Conservation (phyloP, 83 land plant species). For the Larix sibirica region DNA sequence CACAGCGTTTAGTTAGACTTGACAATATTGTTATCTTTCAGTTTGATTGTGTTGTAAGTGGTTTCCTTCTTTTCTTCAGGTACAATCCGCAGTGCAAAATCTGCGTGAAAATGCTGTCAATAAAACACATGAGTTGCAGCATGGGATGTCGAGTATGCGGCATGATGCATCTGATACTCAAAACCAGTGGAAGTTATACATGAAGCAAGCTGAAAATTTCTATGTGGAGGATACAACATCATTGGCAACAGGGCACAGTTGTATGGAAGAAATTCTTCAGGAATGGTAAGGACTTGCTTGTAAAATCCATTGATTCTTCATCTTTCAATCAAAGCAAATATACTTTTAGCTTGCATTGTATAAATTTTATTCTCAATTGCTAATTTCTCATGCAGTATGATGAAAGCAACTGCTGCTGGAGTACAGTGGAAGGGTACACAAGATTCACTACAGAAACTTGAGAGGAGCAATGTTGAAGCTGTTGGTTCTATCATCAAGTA, state of each 20-base stretch:
- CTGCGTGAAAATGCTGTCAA: constrained; percentile 52
- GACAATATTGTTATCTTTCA: too few relatives aligned
- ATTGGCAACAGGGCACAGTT: constrained; percentile 18
- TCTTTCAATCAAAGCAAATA: not conserved
- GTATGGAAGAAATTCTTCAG: constrained; percentile 34
- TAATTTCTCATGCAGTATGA: constrained; percentile 21
- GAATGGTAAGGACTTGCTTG: constrained; percentile 35
- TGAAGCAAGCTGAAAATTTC: constrained; percentile 39
- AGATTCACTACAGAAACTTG: constrained; percentile 24
- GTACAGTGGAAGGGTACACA: constrained; percentile 61
- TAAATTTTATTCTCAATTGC: not conserved
- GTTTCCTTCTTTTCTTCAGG: constrained; percentile 30
- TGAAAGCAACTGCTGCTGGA: constrained; percentile 31
- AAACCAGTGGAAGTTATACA: constrained; percentile 29
- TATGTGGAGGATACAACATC: constrained; percentile 38
- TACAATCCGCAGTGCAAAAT: constrained; percentile 46
- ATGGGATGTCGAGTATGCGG: constrained; percentile 42
- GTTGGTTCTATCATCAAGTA: constrained; percentile 40
- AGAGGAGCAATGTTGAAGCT: constrained; percentile 20
- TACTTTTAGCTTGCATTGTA: not conserved
- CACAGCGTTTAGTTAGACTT: too few relatives aligned
- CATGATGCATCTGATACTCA: constrained; percentile 32
- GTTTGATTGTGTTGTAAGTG: too few relatives aligned
- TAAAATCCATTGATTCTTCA: not conserved
- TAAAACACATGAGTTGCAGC: constrained; percentile 39